These are phyloP conservation scores for Stramenopiles sp. DNA, from an alignment of 352 stramenopile species.

Conservation along the genomic window DNA sequence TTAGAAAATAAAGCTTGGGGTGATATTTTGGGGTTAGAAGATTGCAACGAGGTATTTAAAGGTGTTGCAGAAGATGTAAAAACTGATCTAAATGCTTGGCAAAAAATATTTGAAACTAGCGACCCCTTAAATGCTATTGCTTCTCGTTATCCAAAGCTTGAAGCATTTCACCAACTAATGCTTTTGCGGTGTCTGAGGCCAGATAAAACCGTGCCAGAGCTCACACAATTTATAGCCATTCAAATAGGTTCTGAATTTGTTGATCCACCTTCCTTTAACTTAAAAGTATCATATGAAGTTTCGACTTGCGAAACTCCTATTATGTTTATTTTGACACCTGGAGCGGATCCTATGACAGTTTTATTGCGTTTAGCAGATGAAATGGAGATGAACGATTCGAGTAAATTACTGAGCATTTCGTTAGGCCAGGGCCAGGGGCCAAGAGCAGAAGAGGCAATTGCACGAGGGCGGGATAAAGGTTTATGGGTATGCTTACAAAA, in stretches of 20 bases:
- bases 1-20: constrained; percentile 65
- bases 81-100: constrained; percentile 16
- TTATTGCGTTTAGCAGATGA: constrained; percentile 69
- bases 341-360: constrained; percentile 78
- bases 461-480: constrained; percentile 37
- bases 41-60: constrained; percentile 9
- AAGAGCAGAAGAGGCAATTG: constrained; percentile 63
- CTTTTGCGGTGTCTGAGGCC: constrained; percentile 66
- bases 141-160: constrained; percentile 17
- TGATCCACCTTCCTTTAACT: constrained; percentile 64
- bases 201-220: constrained; percentile 67
- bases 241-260: constrained; percentile 73
- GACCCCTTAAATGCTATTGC: constrained; percentile 19
- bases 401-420: constrained; percentile 74
- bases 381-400: constrained; percentile 50
- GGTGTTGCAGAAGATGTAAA: constrained; percentile 14
- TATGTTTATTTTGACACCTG: constrained; percentile 80
- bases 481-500: constrained; percentile 88
- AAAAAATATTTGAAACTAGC: constrained; percentile 19
- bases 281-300: constrained; percentile 70
- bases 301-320: constrained; percentile 74
- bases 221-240: constrained; percentile 65
- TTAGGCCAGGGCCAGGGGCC: constrained; percentile 75
- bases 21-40: constrained; percentile 45
- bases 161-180: constrained; percentile 59